These are phyloP conservation scores for Lasiodiplodia theobromae DNA, from an alignment of 2,329 filamentous ascomycete genomes.

Conservation along the genomic window DNA sequence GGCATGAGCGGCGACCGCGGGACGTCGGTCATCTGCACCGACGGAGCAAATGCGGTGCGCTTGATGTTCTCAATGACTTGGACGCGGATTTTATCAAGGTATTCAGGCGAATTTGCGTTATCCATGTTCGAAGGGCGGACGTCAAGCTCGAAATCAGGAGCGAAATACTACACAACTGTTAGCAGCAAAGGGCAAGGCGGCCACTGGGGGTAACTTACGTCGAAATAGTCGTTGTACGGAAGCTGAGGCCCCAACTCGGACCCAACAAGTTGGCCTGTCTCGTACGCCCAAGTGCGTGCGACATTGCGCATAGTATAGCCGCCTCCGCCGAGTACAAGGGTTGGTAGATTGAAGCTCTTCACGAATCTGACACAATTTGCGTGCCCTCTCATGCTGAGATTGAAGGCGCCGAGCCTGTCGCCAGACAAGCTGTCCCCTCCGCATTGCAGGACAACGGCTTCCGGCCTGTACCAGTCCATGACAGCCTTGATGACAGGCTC, in stretches of 20 bases:
- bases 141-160: slow-evolving; percentile 73
- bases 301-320: slow-evolving; percentile 75
- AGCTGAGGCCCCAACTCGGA: slow-evolving; percentile 82
- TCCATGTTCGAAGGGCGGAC: slow-evolving; percentile 76
- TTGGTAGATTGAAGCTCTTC: slow-evolving; percentile 71
- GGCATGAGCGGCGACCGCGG: slow-evolving; percentile 64
- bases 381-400: slow-evolving; percentile 73
- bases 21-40: slow-evolving; percentile 70
- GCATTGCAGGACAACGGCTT: slow-evolving; percentile 73
- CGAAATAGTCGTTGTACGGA: slow-evolving; percentile 96
- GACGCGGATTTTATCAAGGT: slow-evolving; percentile 71
- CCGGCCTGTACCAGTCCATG: slow-evolving; percentile 73
- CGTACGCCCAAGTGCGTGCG: slow-evolving; percentile 66
- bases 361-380: slow-evolving; percentile 74
- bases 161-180: slow-evolving; percentile 62
- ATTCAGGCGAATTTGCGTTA: slow-evolving; percentile 72
- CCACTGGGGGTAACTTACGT: slow-evolving; percentile 51
- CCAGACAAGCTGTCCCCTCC: slow-evolving; percentile 73
- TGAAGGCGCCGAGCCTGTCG: slow-evolving; percentile 73
- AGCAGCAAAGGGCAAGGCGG: slow-evolving; percentile 21
- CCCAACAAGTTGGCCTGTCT: slow-evolving; percentile 83
- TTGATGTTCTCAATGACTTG: slow-evolving; percentile 73
- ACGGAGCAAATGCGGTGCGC: slow-evolving; percentile 67
- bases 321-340: slow-evolving; percentile 70
- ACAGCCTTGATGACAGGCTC: slow-evolving; percentile 72